A percentile compares a stretch with the other conserved stretches of the same genome.
phyloP scores from a whole-genome alignment of 73 alveolate genomes.

The Effrenium voratum region DNA sequence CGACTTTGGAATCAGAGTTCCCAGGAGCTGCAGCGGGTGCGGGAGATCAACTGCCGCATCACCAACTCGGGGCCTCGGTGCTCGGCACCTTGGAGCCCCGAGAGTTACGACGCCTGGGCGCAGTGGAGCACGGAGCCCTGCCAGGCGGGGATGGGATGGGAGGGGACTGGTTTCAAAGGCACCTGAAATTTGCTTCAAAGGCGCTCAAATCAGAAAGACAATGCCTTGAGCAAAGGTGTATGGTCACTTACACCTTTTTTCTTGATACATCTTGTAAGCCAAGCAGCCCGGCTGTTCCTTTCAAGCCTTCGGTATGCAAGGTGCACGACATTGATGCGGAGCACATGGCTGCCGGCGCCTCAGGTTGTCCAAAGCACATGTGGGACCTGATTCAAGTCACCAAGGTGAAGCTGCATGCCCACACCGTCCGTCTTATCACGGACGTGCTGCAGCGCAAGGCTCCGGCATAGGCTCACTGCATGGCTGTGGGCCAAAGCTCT shows the following conservation, averaged over 20 bases:
- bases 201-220: not conserved
- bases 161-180: too few species aligned
- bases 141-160: not conserved
- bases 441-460: constrained; percentile 42
- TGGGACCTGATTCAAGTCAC: not conserved
- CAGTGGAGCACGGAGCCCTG: constrained; percentile 70
- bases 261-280: not conserved
- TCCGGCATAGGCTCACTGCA: not conserved
- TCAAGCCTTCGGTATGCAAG: constrained; percentile 13
- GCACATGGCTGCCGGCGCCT: constrained; percentile 42
- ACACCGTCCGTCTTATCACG: not conserved
- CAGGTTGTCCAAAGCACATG: not conserved
- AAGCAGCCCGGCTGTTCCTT: too few species aligned
- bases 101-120: constrained; percentile 72
- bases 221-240: not conserved
- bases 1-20: too few species aligned
- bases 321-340: constrained; percentile 63
- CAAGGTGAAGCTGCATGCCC: constrained; percentile 62
- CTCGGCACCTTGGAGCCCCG: constrained; percentile 71
- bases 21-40: constrained; percentile 32
- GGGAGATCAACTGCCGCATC: constrained; percentile 46
- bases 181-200: not conserved
- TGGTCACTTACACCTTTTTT: not conserved
- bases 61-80: constrained; percentile 45
- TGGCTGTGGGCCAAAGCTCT: too few species aligned